Percentiles rank a stretch among this genome's conserved stretches.
Conservation (phyloP, 75 land plant genomes). For the Cunninghamia lanceolata region DNA sequence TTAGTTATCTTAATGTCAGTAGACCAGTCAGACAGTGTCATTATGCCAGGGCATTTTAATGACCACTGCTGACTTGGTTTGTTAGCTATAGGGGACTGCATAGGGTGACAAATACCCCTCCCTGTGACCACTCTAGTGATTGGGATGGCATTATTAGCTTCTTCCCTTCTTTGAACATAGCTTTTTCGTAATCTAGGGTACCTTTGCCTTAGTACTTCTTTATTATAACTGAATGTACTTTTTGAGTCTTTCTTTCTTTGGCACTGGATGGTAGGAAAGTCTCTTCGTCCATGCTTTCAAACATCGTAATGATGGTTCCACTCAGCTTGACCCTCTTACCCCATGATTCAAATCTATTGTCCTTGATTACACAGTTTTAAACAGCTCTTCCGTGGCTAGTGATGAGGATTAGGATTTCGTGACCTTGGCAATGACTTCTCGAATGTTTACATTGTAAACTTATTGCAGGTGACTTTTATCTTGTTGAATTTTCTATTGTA, state of each 20-base stretch:
- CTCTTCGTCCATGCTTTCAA: neutral
- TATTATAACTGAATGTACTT: neutral
- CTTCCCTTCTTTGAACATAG: neutral
- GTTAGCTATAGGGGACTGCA: neutral
- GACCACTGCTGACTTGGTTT: neutral
- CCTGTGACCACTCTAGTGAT: neutral
- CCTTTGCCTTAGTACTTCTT: neutral
- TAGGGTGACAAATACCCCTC: neutral
- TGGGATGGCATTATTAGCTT: neutral
- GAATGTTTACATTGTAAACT: neutral
- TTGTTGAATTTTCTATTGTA: neutral
- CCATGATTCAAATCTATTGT: neutral
- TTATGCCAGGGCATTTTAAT: neutral
- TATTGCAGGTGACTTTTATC: too few species aligned
- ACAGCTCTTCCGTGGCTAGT: neutral
- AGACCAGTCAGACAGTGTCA: neutral
- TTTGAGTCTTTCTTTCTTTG: neutral
- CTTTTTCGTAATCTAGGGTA: neutral
- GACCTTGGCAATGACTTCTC: neutral
- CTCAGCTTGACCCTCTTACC: neutral
- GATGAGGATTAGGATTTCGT: neutral
- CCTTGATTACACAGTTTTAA: neutral
- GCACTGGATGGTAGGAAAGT: neutral
- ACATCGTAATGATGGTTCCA: neutral
- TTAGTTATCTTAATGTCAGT: neutral